Percentiles rank a stretch among this genome's conserved stretches.
Conservation (phyloP, 2,329 filamentous ascomycete genomes). For the Penicillium occitanis region DNA sequence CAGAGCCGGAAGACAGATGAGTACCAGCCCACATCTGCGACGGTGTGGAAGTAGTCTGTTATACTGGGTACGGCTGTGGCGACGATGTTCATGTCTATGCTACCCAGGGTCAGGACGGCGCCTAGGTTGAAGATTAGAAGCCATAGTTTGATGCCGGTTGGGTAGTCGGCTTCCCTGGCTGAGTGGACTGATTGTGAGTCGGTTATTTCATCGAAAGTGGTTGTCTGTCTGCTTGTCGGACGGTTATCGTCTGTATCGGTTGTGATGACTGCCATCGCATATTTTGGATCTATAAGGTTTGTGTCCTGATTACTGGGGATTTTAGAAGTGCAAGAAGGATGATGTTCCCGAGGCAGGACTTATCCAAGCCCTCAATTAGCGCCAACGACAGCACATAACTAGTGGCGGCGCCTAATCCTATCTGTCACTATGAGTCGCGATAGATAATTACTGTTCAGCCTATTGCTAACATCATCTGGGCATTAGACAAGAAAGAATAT, state of each 20-base stretch:
- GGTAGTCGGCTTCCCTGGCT: slow-evolving; percentile 7
- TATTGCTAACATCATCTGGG: not conserved
- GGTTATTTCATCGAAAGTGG: slow-evolving; percentile 6
- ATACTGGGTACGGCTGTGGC: slow-evolving; percentile 60
- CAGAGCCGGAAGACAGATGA: slow-evolving; percentile 54
- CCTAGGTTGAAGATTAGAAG: slow-evolving; percentile 20
- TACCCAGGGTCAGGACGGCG: slow-evolving; percentile 24
- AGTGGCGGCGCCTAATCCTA: not conserved
- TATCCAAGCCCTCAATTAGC: not conserved
- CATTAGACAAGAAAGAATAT: not conserved
- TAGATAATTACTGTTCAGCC: not conserved
- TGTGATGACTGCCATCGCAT: not conserved
- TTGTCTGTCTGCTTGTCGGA: not conserved
- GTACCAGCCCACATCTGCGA: slow-evolving; percentile 54
- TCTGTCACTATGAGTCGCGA: not conserved
- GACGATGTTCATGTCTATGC: slow-evolving; percentile 49
- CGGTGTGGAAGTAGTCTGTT: slow-evolving; percentile 52
- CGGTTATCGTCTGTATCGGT: not conserved
- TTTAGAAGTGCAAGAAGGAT: not conserved
- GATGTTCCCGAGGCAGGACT: not conserved
- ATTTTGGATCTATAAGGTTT: not conserved
- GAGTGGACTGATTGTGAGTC: not conserved
- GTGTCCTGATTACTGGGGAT: not conserved
- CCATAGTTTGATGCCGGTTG: slow-evolving; percentile 10
- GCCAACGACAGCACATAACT: not conserved